A percentile compares a stretch with the other conserved stretches of the same genome.
phyloP scores from a whole-genome alignment of 345 rosid species.

The Salix caprea region DNA sequence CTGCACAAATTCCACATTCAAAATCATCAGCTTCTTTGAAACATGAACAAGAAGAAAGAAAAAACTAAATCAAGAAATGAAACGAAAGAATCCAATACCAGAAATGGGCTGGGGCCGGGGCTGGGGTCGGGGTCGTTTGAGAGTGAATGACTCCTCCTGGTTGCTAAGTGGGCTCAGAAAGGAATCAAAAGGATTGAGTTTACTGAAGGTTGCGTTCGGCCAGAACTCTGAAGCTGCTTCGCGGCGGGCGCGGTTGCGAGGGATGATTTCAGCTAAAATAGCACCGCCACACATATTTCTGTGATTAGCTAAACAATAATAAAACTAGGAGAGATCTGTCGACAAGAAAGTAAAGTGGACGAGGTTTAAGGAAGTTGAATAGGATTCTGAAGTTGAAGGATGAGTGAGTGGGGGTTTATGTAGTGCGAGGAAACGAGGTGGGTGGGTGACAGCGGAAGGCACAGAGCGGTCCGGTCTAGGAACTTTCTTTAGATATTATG shows the following conservation, averaged over 20 bases:
- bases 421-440: neutral
- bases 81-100: slow-evolving; percentile 30
- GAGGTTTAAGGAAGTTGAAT: neutral
- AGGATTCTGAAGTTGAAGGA: neutral
- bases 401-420: neutral
- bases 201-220: slow-evolving; percentile 39
- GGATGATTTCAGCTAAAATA: slow-evolving; percentile 46
- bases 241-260: slow-evolving; percentile 31
- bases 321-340: neutral
- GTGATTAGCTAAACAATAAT: neutral
- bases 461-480: neutral
- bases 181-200: slow-evolving; percentile 17
- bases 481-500: slow-evolving; percentile 2
- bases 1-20: slow-evolving; percentile 23
- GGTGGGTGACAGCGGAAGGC: neutral
- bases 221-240: slow-evolving; percentile 46
- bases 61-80: neutral
- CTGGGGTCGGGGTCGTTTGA: slow-evolving; percentile 12
- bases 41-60: neutral
- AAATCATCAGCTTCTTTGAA: neutral
- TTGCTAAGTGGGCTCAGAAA: slow-evolving; percentile 1
- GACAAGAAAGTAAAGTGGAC: neutral
- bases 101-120: slow-evolving; percentile 13
- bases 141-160: slow-evolving; percentile 9
- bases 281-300: slow-evolving; percentile 74